Percentiles rank a stretch among this genome's conserved stretches.
Conservation (phyloP, 352 stramenopile species). For the Phytophthora pluvialis region DNA sequence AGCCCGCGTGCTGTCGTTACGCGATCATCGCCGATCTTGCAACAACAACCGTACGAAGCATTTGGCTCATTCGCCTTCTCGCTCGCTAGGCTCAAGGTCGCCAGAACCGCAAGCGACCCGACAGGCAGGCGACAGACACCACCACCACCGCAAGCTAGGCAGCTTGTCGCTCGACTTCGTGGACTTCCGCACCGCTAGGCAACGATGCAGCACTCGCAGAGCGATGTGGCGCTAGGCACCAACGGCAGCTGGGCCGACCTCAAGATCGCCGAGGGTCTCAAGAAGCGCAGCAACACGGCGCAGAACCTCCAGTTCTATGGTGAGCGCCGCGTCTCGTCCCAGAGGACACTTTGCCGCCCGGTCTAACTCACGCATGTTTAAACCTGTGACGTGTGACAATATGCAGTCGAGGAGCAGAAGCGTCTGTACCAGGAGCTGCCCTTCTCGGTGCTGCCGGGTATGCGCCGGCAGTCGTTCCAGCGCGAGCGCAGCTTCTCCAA, state of each 20-base stretch:
- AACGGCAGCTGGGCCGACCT: conserved; percentile 73
- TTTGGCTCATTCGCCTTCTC: conserved; percentile 33
- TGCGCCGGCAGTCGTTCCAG: conserved; percentile 78
- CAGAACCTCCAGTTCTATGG: conserved; percentile 85
- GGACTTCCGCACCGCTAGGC: not conserved
- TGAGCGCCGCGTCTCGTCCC: conserved; percentile 26
- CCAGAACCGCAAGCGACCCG: not conserved
- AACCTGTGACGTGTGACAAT: conserved; percentile 26
- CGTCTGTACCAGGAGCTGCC: conserved; percentile 76
- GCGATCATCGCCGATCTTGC: conserved; percentile 34
- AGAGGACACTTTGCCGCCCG: not conserved
- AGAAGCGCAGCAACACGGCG: conserved; percentile 80
- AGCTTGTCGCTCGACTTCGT: not conserved
- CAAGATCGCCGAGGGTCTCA: conserved; percentile 71
- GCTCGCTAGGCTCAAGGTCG: conserved; percentile 12
- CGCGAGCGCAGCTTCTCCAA: conserved; percentile 76
- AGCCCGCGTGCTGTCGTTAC: conserved; percentile 26
- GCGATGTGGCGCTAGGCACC: conserved; percentile 68
- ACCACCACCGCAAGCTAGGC: not conserved
- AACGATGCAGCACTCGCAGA: conserved; percentile 75
- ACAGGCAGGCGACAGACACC: not conserved
- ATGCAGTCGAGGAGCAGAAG: conserved; percentile 73
- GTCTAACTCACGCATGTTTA: conserved; percentile 10
- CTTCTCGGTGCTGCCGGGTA: conserved; percentile 72
- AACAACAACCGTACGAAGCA: conserved; percentile 20